A percentile compares a stretch with the other conserved stretches of the same genome.
Evolutionary conservation across 441 rosid genomes (phyloP).

Genomic region (Manihot esculenta): DNA sequence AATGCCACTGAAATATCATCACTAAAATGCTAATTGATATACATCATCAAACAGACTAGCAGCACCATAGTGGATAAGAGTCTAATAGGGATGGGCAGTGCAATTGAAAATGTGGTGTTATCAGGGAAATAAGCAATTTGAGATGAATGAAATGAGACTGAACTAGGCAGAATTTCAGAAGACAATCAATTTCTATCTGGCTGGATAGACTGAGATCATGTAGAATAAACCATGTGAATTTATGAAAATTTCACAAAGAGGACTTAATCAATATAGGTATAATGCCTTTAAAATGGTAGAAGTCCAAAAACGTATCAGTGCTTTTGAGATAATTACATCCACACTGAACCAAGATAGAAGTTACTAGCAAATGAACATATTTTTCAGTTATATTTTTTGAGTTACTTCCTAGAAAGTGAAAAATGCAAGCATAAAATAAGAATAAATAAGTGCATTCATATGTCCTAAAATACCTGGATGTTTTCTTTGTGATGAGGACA

Average conservation of each 20-base stretch:
- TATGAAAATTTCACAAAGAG: neutral
- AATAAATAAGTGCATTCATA: slow-evolving; percentile 12
- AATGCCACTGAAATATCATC: slow-evolving; percentile 11
- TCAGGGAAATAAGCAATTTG: neutral
- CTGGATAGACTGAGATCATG: neutral
- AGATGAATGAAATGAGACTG: too few relatives aligned
- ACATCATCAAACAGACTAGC: neutral
- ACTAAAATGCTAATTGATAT: neutral
- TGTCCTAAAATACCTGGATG: slow-evolving; percentile 58
- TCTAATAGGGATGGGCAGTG: neutral
- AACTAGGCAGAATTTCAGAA: too few relatives aligned
- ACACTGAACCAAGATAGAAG: slow-evolving; percentile 2
- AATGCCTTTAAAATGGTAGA: neutral
- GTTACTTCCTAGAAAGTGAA: neutral
- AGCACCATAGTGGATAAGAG: neutral
- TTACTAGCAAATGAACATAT: neutral
- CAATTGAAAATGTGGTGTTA: neutral
- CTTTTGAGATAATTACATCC: neutral
- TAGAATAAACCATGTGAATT: neutral
- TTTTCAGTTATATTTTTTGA: neutral
- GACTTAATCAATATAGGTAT: neutral
- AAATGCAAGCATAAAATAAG: slow-evolving; percentile 14
- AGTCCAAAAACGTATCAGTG: neutral
- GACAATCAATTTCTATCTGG: neutral
- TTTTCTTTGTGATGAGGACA: slow-evolving; percentile 86